Evolutionary conservation across 192 early-diverging fungal genomes (phyloP), one percentile per base, ranked within the genome.

Genomic region (Backusella liffmaniae): DNA sequence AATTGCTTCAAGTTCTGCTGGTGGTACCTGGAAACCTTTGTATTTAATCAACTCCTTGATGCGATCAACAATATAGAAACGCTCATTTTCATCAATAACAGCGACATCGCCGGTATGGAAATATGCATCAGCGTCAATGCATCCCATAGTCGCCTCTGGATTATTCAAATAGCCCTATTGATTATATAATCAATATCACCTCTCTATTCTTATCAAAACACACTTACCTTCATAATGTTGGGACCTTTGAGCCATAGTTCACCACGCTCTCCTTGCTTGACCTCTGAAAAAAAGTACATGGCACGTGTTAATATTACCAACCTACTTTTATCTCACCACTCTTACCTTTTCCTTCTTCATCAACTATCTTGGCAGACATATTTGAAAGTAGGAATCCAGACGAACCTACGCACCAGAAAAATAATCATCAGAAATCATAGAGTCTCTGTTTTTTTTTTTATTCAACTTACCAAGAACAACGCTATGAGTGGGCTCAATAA

Each of bases 171-270:
- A 88, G 5, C 86, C 86, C n/a, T 76, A 13, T 72, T 6, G 26
- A 49, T 49, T 49, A 21, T 49, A n/a, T n/a, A 44, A 49, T 49
- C 15, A 49, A 36, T 36, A 12, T 37, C 30, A 39, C 13, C 15
- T 67, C 26, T 67, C 26, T 3, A 15, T 7, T 16, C 30, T 18
- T n/a, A 12, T 18, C 13, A 36, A 13, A 36, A 4, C 13, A n/a
- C 29, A 39, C 21, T 29, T 73, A 72, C 76, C 74, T 90, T 90
- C 95, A 96, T 96, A 69, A 97, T 78, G 74, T 92, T 98, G 18
- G 95, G 94, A 0, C 79, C 74, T 36, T 75, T 76, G 72, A 96
- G 75, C 84, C 93, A 96, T 39, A 99, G 83, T 84, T 99, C 96
- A 49, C 96, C 97, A 0, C 69, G 74, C 65, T 92, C 77, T 30